Percentiles rank a stretch among this genome's conserved stretches.
phyloP scores from a whole-genome alignment of 805 yeast species.

The Ogataea haglerorum region DNA sequence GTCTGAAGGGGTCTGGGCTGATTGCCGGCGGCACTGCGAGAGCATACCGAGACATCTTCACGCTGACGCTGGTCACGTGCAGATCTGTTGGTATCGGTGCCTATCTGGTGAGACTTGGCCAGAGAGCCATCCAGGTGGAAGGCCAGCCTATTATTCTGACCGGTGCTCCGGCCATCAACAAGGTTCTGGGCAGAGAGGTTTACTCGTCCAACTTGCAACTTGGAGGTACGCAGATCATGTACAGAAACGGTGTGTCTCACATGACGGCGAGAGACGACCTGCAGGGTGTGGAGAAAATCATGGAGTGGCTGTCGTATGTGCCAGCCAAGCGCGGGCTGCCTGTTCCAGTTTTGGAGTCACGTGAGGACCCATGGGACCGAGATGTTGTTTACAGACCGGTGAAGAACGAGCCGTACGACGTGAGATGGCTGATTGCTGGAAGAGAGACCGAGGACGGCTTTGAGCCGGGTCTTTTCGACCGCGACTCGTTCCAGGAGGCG shows the following conservation, averaged over 20 bases:
- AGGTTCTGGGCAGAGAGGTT: slow-evolving; percentile 93
- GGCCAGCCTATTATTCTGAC: slow-evolving; percentile 98
- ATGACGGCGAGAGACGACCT: slow-evolving; percentile 94
- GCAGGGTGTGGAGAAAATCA: slow-evolving; percentile 91
- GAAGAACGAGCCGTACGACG: slow-evolving; percentile 75
- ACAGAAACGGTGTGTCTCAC: slow-evolving; percentile 97
- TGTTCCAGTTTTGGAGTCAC: slow-evolving; percentile 78
- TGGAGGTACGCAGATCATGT: slow-evolving; percentile 99
- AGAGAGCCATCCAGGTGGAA: slow-evolving; percentile 97
- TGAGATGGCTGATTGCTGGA: slow-evolving; percentile 93
- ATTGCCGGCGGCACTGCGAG: slow-evolving; percentile 98
- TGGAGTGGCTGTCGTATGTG: slow-evolving; percentile 93
- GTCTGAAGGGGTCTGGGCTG: slow-evolving; percentile 95
- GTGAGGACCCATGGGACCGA: slow-evolving; percentile 89
- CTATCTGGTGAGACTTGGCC: slow-evolving; percentile 94
- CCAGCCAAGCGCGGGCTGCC: slow-evolving; percentile 90
- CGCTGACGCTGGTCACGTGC: slow-evolving; percentile 97
- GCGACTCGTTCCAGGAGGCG: slow-evolving; percentile 91
- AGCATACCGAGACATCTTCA: slow-evolving; percentile 96
- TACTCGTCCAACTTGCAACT: slow-evolving; percentile 94
- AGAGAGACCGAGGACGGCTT: slow-evolving; percentile 66
- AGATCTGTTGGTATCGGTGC: slow-evolving; percentile 99
- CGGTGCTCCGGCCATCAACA: slow-evolving; percentile 99
- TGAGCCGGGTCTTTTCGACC: slow-evolving; percentile 88
- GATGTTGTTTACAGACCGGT: slow-evolving; percentile 78